Evolutionary conservation across 208 protist species (phyloP), one percentile per base, ranked within the genome.

Genomic region (Leishmania tropica): DNA sequence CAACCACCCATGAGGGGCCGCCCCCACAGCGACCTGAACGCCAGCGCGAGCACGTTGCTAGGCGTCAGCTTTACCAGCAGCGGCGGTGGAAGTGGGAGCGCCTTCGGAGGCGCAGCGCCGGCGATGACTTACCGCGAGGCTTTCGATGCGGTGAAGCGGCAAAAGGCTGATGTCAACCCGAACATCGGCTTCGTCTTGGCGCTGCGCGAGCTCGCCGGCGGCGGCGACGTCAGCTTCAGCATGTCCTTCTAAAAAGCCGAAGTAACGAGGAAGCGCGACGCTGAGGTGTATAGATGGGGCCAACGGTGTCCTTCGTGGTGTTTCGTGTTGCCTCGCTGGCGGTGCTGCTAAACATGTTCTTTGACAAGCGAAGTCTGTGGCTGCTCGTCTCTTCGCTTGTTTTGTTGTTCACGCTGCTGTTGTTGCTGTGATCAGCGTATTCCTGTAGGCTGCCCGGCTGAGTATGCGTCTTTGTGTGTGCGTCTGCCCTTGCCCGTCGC

Each of bases 131-230:
- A 92, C 79, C 86, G 86, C 4, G 87, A 91, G 40, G 93, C 95
- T 35, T 96, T 94, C 73, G 78, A 95, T 35, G 83, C 83, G 53
- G 74, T 97, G 10, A 95, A 96, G 78, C 68, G 72, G 47, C 45
- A 78, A 37, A 94, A 96, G 78, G 45, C 82, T 17, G 86, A 96
- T 75, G 88, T 98, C 19, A 96, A 93, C 79, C 95, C 95, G 17
- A 98, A 98, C 83, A 90, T 97, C 85, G 95, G 93, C 1, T 98
- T 98, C 85, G 85, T 93, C 15, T 71, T 96, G 3, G 89, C 91
- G 0, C 78, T 98, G 53, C 88, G 88, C 42, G 85, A 91, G 62
- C 81, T 97, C n/a, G 87, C 85, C 45, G 81, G 81, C 24, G 81
- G 78, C 24, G 71, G 78, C 40, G 85, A 87, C 78, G 85, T 85